Conservation (phyloP, 306 rosid genomes). For the Acacia acuminata region DNA sequence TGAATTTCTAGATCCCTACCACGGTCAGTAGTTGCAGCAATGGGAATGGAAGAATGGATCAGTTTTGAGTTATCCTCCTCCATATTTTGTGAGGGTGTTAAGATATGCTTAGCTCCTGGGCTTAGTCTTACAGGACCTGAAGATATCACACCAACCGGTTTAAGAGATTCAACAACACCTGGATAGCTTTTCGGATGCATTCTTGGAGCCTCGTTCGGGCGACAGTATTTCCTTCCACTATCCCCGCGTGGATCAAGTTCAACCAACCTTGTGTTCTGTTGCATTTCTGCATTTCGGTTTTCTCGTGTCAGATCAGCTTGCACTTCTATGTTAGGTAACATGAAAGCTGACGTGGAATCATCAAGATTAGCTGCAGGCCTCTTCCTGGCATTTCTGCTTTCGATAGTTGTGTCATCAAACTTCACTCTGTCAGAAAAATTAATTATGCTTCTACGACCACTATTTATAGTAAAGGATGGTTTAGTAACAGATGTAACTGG, state of each 20-base stretch:
- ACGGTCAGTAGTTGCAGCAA: slow-evolving; percentile 42
- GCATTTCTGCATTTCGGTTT: slow-evolving; percentile 31
- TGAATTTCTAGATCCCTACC: slow-evolving; percentile 49
- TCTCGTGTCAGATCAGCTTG: slow-evolving; percentile 35
- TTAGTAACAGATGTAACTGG: slow-evolving; percentile 41
- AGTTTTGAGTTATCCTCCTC: slow-evolving; percentile 54
- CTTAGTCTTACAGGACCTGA: slow-evolving; percentile 59
- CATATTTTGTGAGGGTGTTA: slow-evolving; percentile 51
- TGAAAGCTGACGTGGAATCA: slow-evolving; percentile 38
- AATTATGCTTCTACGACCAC: slow-evolving; percentile 39
- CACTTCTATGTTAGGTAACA: slow-evolving; percentile 35
- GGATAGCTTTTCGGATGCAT: slow-evolving; percentile 29
- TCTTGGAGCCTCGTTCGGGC: slow-evolving; percentile 29
- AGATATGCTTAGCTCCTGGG: slow-evolving; percentile 69
- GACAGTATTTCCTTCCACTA: slow-evolving; percentile 27
- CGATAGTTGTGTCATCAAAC: slow-evolving; percentile 41
- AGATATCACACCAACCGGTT: slow-evolving; percentile 35
- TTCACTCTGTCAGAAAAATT: slow-evolving; percentile 47
- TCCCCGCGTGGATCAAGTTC: slow-evolving; percentile 37
- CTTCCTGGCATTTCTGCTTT: slow-evolving; percentile 44
- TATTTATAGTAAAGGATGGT: slow-evolving; percentile 34
- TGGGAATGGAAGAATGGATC: slow-evolving; percentile 57
- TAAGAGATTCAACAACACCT: slow-evolving; percentile 36
- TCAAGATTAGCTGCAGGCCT: slow-evolving; percentile 29
- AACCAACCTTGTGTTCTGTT: slow-evolving; percentile 22